A percentile compares a stretch with the other conserved stretches of the same genome.
phyloP scores from a whole-genome alignment of 2,329 filamentous ascomycete species.

The Huntiella omanensis region DNA sequence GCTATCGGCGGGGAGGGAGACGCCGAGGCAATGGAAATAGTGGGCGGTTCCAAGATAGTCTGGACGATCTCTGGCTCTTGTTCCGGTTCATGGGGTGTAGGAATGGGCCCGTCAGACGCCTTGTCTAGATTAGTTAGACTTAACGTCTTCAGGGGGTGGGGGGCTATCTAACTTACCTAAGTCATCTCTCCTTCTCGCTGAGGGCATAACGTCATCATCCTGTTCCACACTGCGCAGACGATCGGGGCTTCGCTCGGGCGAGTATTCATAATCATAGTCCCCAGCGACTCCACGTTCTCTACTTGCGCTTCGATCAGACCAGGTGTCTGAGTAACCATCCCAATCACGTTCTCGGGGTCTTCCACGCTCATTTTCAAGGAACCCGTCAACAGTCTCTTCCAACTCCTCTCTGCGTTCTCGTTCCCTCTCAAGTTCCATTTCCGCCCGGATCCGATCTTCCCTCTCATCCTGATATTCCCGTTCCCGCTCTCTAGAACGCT shows the following conservation, averaged over 20 bases:
- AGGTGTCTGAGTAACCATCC: neutral
- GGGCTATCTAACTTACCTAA: too few relatives aligned
- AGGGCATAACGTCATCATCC: too few relatives aligned
- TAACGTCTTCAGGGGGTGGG: too few relatives aligned
- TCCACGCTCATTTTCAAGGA: neutral
- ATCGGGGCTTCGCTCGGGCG: too few relatives aligned
- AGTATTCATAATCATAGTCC: too few relatives aligned
- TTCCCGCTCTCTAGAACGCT: constrained; percentile 7
- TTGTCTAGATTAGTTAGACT: too few relatives aligned
- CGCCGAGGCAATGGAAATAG: too few relatives aligned
- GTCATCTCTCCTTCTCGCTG: too few relatives aligned
- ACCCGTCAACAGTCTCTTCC: neutral
- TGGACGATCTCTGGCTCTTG: neutral
- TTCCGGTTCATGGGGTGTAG: neutral
- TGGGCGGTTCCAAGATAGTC: too few relatives aligned
- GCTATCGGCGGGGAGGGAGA: too few relatives aligned
- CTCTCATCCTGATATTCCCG: neutral
- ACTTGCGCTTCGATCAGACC: constrained; percentile 4
- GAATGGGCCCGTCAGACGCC: too few relatives aligned
- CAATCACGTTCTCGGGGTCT: neutral
- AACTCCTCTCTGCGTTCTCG: neutral
- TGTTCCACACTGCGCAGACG: too few relatives aligned
- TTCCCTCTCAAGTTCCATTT: constrained; percentile 1
- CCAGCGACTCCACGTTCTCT: neutral
- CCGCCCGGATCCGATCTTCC: constrained; percentile 9